Evolutionary conservation across 768 basidiomycete species (phyloP), one percentile per base, ranked within the genome.

Genomic region (Tulasnella sp.): DNA sequence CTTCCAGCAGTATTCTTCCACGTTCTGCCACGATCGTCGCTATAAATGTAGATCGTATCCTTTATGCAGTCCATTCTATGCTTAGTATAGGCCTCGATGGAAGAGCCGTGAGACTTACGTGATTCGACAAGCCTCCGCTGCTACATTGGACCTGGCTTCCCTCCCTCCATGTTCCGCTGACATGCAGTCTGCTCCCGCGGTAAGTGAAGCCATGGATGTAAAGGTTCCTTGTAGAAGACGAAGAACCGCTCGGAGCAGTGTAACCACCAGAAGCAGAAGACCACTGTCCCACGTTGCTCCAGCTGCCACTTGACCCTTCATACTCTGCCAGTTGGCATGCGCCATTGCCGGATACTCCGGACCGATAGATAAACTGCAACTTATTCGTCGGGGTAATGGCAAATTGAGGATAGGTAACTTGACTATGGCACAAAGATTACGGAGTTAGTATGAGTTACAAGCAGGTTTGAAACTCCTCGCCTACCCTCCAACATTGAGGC

Each of bases 331-430:
- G 48, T 22, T 47, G 48, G 15, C 39, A 45, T 7, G 33, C 48
- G 35, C 45, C 48, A 25, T 49, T 49, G 13, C 53, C 34, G n/a
- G n/a, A n/a, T n/a, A n/a, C n/a, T n/a, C n/a, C n/a, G n/a, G n/a
- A n/a, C n/a, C 45, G 53, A 22, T 49, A 49, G 8, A 47, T 25
- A 28, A 54, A 47, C 27, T 54, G 53, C 19, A 48, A 25, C 20
- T 37, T 54, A 16, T 47, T 47, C 8, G 48, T 35, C 15, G 48
- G 48, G 6, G 53, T 37, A 31, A 54, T 28, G 31, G 42, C 42
- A 29, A 50, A 54, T 22, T 54, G 53, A 9, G 53, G 53, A 25
- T 49, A 54, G 9, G 53, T 54, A 12, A 54, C 34, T 15, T 27
- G 31, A 25, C 52, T 53, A n/a, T n/a, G n/a, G n/a, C 37, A 27